Evolutionary conservation across 1,284 basidiomycete genomes (phyloP).

Genomic region (Tranzscheliella williamsii): DNA sequence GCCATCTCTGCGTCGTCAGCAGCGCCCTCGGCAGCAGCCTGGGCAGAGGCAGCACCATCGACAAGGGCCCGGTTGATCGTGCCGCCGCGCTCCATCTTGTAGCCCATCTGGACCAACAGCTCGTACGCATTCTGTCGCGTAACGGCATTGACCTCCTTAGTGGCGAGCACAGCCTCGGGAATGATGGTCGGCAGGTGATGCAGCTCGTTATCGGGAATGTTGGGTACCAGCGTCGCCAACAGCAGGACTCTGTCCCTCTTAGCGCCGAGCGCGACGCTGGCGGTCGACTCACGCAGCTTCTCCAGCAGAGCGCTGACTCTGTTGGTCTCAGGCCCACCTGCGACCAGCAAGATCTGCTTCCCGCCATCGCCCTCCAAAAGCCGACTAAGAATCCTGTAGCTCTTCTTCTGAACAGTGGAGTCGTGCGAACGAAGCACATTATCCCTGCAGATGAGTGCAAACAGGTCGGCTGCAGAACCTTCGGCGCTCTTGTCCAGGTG

Average conservation of each 20-base stretch:
- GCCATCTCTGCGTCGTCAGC: slow-evolving; percentile 49
- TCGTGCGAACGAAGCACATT: slow-evolving; percentile 67
- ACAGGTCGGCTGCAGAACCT: slow-evolving; percentile 43
- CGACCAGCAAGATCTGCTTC: slow-evolving; percentile 28
- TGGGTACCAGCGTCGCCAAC: slow-evolving; percentile 73
- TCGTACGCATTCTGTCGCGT: slow-evolving; percentile 88
- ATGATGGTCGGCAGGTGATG: slow-evolving; percentile 86
- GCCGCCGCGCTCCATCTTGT: slow-evolving; percentile 87
- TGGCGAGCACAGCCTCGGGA: slow-evolving; percentile 94
- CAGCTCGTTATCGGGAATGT: slow-evolving; percentile 73
- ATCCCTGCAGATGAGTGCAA: slow-evolving; percentile 65
- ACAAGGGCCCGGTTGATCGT: slow-evolving; percentile 76
- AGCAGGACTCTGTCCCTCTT: slow-evolving; percentile 82
- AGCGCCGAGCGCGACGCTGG: slow-evolving; percentile 75
- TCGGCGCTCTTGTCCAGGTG: slow-evolving; percentile 34
- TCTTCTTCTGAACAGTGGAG: slow-evolving; percentile 93
- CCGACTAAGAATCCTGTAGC: slow-evolving; percentile 83
- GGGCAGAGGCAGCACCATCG: slow-evolving; percentile 65
- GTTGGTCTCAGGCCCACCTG: slow-evolving; percentile 5
- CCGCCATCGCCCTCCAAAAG: slow-evolving; percentile 44
- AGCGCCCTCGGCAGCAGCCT: slow-evolving; percentile 2
- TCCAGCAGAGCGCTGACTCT: slow-evolving; percentile 42
- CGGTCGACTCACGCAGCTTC: slow-evolving; percentile 46
- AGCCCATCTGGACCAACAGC: slow-evolving; percentile 85
- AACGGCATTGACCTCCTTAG: slow-evolving; percentile 95